These are phyloP conservation scores for Scutellaria barbata DNA, from an alignment of 257 asterid genomes.

Conservation along the genomic window DNA sequence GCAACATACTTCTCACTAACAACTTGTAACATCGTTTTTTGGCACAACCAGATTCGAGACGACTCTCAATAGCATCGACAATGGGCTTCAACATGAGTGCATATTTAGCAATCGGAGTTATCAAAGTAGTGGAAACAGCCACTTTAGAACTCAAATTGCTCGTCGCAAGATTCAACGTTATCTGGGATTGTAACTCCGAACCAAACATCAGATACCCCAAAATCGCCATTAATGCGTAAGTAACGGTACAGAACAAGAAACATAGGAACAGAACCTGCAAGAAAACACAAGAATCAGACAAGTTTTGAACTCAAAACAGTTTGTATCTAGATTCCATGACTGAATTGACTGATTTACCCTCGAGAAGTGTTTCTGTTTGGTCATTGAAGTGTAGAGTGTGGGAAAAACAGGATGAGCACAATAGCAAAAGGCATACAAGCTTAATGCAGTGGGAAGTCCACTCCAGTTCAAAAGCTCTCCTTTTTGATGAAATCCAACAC, in stretches of 20 bases:
- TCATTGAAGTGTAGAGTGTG: slow-evolving; percentile 66
- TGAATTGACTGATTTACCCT: slow-evolving; percentile 40
- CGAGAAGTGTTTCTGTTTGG: slow-evolving; percentile 51
- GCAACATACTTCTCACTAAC: slow-evolving; percentile 35
- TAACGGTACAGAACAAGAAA: slow-evolving; percentile 49
- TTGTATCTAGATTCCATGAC: too few relatives aligned
- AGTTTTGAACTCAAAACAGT: background rate
- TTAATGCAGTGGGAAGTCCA: slow-evolving; percentile 68
- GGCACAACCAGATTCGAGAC: slow-evolving; percentile 17
- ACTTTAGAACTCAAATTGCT: slow-evolving; percentile 52
- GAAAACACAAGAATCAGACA: background rate
- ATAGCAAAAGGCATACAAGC: slow-evolving; percentile 68
- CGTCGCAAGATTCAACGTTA: slow-evolving; percentile 59
- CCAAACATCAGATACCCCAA: slow-evolving; percentile 67
- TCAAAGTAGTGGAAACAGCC: slow-evolving; percentile 58
- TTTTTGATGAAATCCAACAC: slow-evolving; percentile 49
- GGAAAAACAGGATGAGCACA: slow-evolving; percentile 85
- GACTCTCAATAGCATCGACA: slow-evolving; percentile 41
- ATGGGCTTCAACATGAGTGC: slow-evolving; percentile 62
- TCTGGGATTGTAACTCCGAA: slow-evolving; percentile 52
- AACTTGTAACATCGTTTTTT: slow-evolving; percentile 19
- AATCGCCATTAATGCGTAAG: slow-evolving; percentile 54
- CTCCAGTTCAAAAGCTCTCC: slow-evolving; percentile 53
- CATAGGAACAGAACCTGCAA: slow-evolving; percentile 60
- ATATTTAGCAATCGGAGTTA: slow-evolving; percentile 72